Evolutionary conservation across 768 basidiomycete genomes (phyloP), one percentile per base, ranked within the genome.

Genomic region (Suillus hirtellus): DNA sequence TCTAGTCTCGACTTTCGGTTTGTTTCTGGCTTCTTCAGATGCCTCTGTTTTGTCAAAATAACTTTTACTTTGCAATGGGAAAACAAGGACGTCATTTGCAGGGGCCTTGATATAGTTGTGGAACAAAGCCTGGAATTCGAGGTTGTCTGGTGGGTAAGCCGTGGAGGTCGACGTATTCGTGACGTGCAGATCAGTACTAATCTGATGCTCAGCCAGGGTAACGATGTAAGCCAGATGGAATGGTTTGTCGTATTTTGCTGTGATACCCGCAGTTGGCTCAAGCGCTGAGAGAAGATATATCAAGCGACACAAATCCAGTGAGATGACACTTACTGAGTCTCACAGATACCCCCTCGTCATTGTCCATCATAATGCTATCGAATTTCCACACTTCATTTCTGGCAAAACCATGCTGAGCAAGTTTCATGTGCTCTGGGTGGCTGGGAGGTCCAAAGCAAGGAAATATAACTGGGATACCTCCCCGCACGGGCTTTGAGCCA

Each of bases 361-460:
- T 85, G 68, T 94, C 90, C 80, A 82, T 80, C 27, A 91, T 80
- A 14, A 84, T 77, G 50, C 79, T 75, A 64, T 86, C 84, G 71
- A 88, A 88, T 15, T 77, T 76, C 97, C 97, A 99, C 37, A 70
- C 72, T 43, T 85, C 82, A 65, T 81, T 93, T 47, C 97, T 81
- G 6, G 93, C 96, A 72, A 96, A 98, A 0, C 97, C 97, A 74
- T 99, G 97, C 75, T 97, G 95, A 6, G 80, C 62, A 6, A 99
- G 80, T 53, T 83, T 84, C 24, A 73, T 67, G 73, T 95, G 92
- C 56, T 88, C 91, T 34, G 82, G 83, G 74, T 88, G 89, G 19
- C 81, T 83, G 1, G 96, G 93, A 0, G 92, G 81, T 3, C 96
- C 96, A 70, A 98, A 99, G 78, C 91, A 93, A 49, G 90, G 89